These are phyloP conservation scores for Cinnamomum micranthum DNA, from an alignment of 164 flowering plant species.

Conservation along the genomic window DNA sequence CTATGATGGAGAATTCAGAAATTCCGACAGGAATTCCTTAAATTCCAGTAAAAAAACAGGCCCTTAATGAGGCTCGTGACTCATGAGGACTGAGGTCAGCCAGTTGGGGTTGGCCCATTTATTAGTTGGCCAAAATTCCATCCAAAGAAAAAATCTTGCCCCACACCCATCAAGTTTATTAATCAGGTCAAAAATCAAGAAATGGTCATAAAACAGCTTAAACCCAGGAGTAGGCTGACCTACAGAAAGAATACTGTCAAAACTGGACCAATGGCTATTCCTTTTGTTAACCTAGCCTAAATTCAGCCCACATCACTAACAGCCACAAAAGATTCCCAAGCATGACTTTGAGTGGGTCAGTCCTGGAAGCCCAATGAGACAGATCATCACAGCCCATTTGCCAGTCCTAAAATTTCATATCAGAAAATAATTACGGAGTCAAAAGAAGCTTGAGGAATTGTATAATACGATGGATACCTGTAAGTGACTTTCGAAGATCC, in stretches of 20 bases:
- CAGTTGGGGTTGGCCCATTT: too few species aligned
- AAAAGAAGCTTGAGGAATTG: background rate
- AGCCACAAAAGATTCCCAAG: background rate
- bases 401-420: background rate
- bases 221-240: too few species aligned
- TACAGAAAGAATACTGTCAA: background rate
- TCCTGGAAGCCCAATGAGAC: background rate
- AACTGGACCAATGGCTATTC: background rate
- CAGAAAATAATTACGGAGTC: background rate
- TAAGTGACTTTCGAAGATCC: conserved; percentile 75
- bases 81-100: too few species aligned
- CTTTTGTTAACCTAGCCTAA: background rate
- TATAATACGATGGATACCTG: conserved; percentile 42
- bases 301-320: background rate
- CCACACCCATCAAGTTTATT: too few species aligned
- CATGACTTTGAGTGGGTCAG: background rate
- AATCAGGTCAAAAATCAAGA: too few species aligned
- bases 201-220: too few species aligned
- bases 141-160: background rate
- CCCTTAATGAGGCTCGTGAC: too few species aligned
- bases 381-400: too few species aligned
- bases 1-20: too few species aligned
- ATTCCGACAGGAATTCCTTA: too few species aligned
- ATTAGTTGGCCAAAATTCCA: too few species aligned
- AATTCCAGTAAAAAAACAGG: too few species aligned